Conservation (phyloP, 352 stramenopile genomes). For the Globisporangium cystogenes region DNA sequence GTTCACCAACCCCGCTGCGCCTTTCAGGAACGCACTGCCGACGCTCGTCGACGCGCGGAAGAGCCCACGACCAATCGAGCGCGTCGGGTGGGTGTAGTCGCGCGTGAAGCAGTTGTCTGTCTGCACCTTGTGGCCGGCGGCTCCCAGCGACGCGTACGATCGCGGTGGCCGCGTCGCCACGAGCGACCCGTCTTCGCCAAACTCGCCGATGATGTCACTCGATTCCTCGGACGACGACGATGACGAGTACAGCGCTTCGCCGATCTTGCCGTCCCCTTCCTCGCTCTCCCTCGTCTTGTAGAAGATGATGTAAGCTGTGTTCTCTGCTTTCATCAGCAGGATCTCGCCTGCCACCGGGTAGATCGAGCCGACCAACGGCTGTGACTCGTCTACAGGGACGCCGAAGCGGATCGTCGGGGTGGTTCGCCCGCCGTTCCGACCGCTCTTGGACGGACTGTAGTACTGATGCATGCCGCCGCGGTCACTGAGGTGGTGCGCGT, state of each 20-base stretch:
- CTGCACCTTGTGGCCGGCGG: conserved; percentile 81
- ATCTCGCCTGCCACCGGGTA: conserved; percentile 72
- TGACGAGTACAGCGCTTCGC: conserved; percentile 35
- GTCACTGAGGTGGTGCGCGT: conserved; percentile 14
- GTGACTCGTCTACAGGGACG: conserved; percentile 47
- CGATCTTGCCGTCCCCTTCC: conserved; percentile 27
- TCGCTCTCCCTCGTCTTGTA: conserved; percentile 60
- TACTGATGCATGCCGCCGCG: conserved; percentile 10
- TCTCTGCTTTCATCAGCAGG: conserved; percentile 64
- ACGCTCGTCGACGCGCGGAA: conserved; percentile 85
- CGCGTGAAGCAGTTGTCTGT: conserved; percentile 84
- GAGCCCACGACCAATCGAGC: conserved; percentile 71
- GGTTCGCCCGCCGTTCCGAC: conserved; percentile 35
- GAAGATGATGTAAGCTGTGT: conserved; percentile 85
- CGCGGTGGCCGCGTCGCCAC: conserved; percentile 31
- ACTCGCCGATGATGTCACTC: conserved; percentile 23
- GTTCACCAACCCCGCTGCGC: conserved; percentile 71
- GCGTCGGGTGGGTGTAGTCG: conserved; percentile 73
- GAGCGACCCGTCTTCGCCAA: conserved; percentile 27
- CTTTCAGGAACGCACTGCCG: conserved; percentile 79
- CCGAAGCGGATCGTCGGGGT: conserved; percentile 58
- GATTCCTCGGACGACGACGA: conserved; percentile 48
- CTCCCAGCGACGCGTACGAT: conserved; percentile 75
- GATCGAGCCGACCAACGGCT: conserved; percentile 59
- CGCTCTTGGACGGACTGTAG: conserved; percentile 29